Conservation (phyloP, 768 basidiomycete genomes). For the Lactarius sp. region DNA sequence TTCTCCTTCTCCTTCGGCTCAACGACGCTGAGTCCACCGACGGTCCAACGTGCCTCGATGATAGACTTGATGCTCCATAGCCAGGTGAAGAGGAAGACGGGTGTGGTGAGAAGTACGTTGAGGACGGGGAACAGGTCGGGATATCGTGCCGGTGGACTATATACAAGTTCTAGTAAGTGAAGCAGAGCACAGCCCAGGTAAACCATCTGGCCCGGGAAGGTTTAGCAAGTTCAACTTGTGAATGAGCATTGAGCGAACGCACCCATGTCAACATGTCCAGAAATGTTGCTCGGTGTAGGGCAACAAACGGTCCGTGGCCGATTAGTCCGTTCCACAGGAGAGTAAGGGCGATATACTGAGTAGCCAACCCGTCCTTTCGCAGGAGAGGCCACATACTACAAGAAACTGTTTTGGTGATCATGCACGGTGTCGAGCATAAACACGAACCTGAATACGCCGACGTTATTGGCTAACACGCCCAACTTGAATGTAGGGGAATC, state of each 20-base stretch:
- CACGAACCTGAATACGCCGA: slow-evolving; percentile 80
- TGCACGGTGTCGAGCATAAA: background rate
- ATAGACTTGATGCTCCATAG: slow-evolving; percentile 84
- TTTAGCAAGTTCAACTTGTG: background rate
- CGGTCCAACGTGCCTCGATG: slow-evolving; percentile 75
- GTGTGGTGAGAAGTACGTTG: slow-evolving; percentile 77
- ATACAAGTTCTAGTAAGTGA: slow-evolving; percentile 58
- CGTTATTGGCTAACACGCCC: slow-evolving; percentile 73
- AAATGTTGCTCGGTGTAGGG: slow-evolving; percentile 41
- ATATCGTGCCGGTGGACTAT: slow-evolving; percentile 66
- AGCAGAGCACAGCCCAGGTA: slow-evolving; percentile 52
- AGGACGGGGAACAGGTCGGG: slow-evolving; percentile 84
- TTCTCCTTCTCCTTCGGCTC: slow-evolving; percentile 13
- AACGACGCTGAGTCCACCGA: slow-evolving; percentile 45
- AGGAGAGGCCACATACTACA: slow-evolving; percentile 92
- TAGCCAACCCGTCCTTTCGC: slow-evolving; percentile 66
- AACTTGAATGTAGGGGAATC: slow-evolving; percentile 61
- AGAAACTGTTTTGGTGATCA: slow-evolving; percentile 1
- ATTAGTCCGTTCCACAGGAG: slow-evolving; percentile 79
- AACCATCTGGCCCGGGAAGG: slow-evolving; percentile 37
- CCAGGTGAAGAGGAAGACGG: slow-evolving; percentile 80
- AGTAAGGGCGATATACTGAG: slow-evolving; percentile 66
- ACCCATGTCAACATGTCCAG: slow-evolving; percentile 53
- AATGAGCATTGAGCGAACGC: slow-evolving; percentile 24
- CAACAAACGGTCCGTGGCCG: slow-evolving; percentile 64